These are phyloP conservation scores for Aquanectria penicillioides DNA, from an alignment of 2,329 filamentous ascomycete species.

Conservation along the genomic window DNA sequence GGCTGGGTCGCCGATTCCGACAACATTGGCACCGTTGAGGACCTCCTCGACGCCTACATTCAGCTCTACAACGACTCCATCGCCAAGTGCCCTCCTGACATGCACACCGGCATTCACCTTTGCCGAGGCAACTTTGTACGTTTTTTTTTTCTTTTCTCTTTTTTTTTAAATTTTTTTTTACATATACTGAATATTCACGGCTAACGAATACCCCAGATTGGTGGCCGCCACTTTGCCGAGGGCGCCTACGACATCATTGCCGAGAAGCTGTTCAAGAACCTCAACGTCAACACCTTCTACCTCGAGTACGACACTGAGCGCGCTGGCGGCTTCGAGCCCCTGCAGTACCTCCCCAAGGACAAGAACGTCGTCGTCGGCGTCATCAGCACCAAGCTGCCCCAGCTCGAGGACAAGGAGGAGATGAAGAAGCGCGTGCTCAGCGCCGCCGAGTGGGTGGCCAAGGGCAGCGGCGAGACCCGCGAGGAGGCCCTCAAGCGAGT, in stretches of 20 bases:
- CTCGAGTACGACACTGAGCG: conserved; percentile 75
- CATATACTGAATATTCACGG: no score
- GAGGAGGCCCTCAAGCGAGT: conserved; percentile 77
- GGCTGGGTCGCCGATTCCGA: conserved; percentile 75
- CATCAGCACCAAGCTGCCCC: conserved; percentile 70
- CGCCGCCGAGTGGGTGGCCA: conserved; percentile 75
- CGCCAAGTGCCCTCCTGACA: conserved; percentile 69
- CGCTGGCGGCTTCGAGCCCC: conserved; percentile 73
- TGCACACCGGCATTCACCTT: conserved; percentile 81
- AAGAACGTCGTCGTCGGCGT: conserved; percentile 73
- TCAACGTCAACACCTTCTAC: conserved; percentile 74
- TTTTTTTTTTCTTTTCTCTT: neutral
- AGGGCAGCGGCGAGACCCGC: conserved; percentile 70
- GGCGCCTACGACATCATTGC: conserved; percentile 75
- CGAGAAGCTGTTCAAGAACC: conserved; percentile 70
- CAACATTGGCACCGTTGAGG: conserved; percentile 74
- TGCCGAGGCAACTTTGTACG: conserved; percentile 72
- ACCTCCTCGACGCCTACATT: conserved; percentile 80
- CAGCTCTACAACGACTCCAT: conserved; percentile 79
- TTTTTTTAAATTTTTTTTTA: no score
- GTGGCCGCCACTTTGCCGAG: conserved; percentile 72
- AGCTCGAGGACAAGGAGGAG: conserved; percentile 71
- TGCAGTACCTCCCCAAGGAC: conserved; percentile 67
- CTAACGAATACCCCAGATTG: conserved; percentile 49
- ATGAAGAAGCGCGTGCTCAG: conserved; percentile 68